Conservation (phyloP, 139 green algal species). For the Closterium sp. region DNA sequence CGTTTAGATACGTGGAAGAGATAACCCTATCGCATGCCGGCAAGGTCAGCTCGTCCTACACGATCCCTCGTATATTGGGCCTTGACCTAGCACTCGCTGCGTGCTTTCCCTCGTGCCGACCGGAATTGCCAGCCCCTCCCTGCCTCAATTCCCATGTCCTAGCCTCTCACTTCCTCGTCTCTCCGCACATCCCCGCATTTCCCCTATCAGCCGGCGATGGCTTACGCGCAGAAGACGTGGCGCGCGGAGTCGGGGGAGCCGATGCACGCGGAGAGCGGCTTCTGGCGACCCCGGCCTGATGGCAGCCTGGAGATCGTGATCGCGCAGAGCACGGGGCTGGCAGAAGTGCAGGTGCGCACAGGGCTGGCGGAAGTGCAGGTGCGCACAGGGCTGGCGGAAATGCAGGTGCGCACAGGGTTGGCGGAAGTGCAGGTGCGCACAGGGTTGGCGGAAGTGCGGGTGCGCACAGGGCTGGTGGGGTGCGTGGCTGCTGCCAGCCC, state of each 20-base stretch:
- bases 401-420: neutral
- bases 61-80: too few species aligned
- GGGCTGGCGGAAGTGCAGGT: neutral
- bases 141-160: neutral
- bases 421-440: neutral
- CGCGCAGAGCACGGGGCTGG: conserved; percentile 29
- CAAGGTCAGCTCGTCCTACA: conserved; percentile 30
- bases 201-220: conserved; percentile 27
- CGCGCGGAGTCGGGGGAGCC: conserved; percentile 19
- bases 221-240: conserved; percentile 38
- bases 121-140: neutral
- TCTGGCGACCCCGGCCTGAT: conserved; percentile 17
- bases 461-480: too few species aligned
- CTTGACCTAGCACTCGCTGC: too few species aligned
- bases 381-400: neutral
- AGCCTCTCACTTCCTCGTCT: neutral
- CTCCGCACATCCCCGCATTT: neutral
- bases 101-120: too few species aligned
- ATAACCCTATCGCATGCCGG: conserved; percentile 23
- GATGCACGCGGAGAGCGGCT: conserved; percentile 44
- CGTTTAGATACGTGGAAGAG: conserved; percentile 43
- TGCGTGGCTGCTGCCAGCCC: neutral
- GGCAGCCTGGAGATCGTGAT: conserved; percentile 30
- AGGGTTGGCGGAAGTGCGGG: neutral
- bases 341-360: conserved; percentile 30